phyloP scores from a whole-genome alignment of 805 yeast genomes.

The Yamadazyma philogaea region DNA sequence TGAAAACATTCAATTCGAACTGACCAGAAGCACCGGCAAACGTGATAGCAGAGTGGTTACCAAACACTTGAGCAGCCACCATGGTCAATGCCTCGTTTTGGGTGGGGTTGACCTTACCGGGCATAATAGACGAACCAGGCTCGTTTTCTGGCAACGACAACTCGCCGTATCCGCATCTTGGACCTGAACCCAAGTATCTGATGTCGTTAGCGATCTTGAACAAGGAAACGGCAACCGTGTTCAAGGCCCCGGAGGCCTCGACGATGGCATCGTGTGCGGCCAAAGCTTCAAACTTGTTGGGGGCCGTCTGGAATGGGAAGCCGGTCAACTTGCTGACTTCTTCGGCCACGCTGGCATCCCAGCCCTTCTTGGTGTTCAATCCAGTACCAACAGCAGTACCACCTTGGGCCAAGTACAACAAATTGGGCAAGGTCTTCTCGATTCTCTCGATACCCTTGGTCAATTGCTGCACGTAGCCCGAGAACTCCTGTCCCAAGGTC shows the following conservation, averaged over 20 bases:
- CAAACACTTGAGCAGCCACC: slow-evolving; percentile 97
- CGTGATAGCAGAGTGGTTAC: slow-evolving; percentile 92
- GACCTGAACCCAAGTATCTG: slow-evolving; percentile 97
- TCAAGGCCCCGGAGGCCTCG: slow-evolving; percentile 95
- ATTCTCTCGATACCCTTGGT: slow-evolving; percentile 88
- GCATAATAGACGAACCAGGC: slow-evolving; percentile 99
- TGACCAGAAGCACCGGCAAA: slow-evolving; percentile 99
- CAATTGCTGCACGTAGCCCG: slow-evolving; percentile 93
- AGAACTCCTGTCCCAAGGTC: slow-evolving; percentile 96
- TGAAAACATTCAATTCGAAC: slow-evolving; percentile 96
- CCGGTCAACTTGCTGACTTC: slow-evolving; percentile 86
- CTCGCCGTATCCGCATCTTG: slow-evolving; percentile 99
- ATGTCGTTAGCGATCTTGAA: slow-evolving; percentile 98
- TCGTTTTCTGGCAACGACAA: slow-evolving; percentile 94
- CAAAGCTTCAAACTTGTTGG: slow-evolving; percentile 97
- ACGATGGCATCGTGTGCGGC: slow-evolving; percentile 99
- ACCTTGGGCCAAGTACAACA: slow-evolving; percentile 91
- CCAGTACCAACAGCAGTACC: slow-evolving; percentile 99
- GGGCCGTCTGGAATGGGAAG: slow-evolving; percentile 86
- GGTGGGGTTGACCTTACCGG: slow-evolving; percentile 99
- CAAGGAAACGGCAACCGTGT: slow-evolving; percentile 89
- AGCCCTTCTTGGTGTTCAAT: slow-evolving; percentile 88
- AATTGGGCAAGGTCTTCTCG: slow-evolving; percentile 69
- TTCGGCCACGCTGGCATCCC: slow-evolving; percentile 81
- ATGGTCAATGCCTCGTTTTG: slow-evolving; percentile 98